Base-by-base conservation (phyloP, 2,329 filamentous ascomycete genomes). In the Aspergillus hiratsukae region DNA sequence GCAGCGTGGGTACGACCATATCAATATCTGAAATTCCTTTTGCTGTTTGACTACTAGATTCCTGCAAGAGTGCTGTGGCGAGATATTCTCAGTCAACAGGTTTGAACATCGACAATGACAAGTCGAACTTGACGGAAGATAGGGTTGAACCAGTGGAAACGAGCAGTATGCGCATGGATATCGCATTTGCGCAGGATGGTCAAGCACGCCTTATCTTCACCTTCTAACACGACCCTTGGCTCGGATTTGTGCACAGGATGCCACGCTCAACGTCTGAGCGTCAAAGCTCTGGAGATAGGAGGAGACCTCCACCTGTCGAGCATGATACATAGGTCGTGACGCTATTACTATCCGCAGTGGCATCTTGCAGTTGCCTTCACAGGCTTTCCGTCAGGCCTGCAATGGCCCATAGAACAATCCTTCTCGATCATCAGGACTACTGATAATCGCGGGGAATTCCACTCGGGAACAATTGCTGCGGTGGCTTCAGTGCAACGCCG, bases 401-500 rank as follows among this genome's bases (percentile, higher is more conserved):
- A 4, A 17, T 17, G 4, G 4, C 14, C 29, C 29, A 14, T 35
- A 35, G 31, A 7, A 17, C 31, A 17, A 7, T 17, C 31, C 31
- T 35, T 35, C 28, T 19, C 48, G 25, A 17, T 35, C 28, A 11
- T 11, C 40, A 48, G 48, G 9, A n/a, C 41, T 17, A 29, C 21
- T 1, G 9, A 29, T 51, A 31, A 6, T 25, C n/a, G 29, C 29
- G n/a, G 23, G 14, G 29, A 37, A 23, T 21, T 9, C 31, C 28
- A 37, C n/a, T 19, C 7, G 8, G n/a, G 35, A 14, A n/a, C 10
- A 23, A 10, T 21, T 41, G 6, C 50, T 51, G 31, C 45, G 17
- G 58, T 59, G 58, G 52, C 55, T 50, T 48, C 50, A 25, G 48
- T 57, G 5, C 61, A 62, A 52, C 58, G 52, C 29, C 53, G 56